Percentiles rank a stretch among this genome's conserved stretches.
Evolutionary conservation across 2,329 filamentous ascomycete genomes (phyloP).

Genomic region (Boeremia exigua): DNA sequence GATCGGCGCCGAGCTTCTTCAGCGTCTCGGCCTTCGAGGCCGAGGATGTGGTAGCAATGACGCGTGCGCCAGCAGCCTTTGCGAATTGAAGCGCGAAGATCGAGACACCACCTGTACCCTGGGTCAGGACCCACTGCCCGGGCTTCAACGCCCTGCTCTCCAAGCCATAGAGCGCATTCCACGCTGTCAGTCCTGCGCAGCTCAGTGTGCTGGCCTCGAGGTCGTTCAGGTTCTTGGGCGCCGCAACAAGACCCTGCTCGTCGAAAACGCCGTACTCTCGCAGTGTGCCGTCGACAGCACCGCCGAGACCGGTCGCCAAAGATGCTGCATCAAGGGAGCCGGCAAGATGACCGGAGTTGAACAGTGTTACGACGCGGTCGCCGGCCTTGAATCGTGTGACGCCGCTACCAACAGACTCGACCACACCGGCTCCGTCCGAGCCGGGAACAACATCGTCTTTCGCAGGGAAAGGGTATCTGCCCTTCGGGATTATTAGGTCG

Average conservation of each 20-base stretch:
- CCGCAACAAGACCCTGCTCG: conserved; percentile 69
- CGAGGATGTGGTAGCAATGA: conserved; percentile 65
- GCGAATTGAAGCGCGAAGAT: conserved; percentile 68
- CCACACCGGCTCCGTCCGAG: conserved; percentile 61
- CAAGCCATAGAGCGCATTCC: conserved; percentile 61
- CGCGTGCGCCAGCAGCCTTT: conserved; percentile 60
- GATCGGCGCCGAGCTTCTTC: conserved; percentile 60
- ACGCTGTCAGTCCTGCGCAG: conserved; percentile 55
- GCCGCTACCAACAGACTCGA: conserved; percentile 60
- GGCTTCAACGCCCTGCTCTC: conserved; percentile 47
- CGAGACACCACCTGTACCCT: conserved; percentile 74
- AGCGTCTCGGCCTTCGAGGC: conserved; percentile 57
- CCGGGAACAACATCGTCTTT: conserved; percentile 52
- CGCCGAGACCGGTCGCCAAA: conserved; percentile 67
- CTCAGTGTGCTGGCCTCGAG: conserved; percentile 56
- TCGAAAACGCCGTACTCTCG: conserved; percentile 71
- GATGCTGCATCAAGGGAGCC: conserved; percentile 52
- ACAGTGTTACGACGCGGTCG: conserved; percentile 68
- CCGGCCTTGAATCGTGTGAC: conserved; percentile 63
- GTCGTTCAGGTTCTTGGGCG: conserved; percentile 63
- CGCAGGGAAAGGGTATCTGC: conserved; percentile 54
- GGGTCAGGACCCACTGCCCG: conserved; percentile 63
- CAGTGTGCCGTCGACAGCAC: conserved; percentile 70
- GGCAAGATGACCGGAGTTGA: conserved; percentile 64
- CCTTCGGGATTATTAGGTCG: conserved; percentile 56